Conservation (phyloP, 2,329 filamentous ascomycete genomes). For the Fusarium sp. region DNA sequence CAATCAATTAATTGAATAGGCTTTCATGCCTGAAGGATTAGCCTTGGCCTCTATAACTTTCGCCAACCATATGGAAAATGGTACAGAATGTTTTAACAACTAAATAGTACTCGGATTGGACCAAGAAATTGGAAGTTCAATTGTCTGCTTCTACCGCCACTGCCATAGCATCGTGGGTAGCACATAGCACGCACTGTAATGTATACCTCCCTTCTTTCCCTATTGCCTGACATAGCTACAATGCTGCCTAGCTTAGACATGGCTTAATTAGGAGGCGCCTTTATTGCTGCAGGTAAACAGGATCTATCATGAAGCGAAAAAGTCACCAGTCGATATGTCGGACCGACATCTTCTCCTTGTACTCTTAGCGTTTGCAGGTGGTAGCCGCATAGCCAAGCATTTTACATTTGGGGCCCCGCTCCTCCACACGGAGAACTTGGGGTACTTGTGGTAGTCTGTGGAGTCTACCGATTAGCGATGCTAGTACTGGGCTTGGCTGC, state of each 20-base stretch:
- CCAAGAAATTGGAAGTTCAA: not conserved
- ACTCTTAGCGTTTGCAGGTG: not conserved
- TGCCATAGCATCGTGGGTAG: not conserved
- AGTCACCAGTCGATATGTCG: not conserved
- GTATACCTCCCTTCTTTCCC: too few species aligned
- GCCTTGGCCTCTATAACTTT: accelerated
- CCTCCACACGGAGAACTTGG: not conserved
- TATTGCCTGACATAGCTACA: too few species aligned
- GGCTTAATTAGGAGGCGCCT: not conserved
- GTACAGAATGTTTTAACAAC: not conserved
- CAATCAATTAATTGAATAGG: too few species aligned
- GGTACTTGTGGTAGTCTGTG: not conserved
- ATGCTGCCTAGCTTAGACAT: not conserved
- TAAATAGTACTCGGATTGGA: not conserved
- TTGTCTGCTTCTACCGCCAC: not conserved
- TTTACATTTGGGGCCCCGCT: not conserved
- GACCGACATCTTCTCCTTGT: not conserved
- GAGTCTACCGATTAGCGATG: not conserved
- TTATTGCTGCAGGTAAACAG: not conserved
- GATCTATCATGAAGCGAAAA: not conserved
- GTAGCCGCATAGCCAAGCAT: not conserved
- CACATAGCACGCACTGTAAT: not conserved
- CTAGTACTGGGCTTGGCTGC: not conserved
- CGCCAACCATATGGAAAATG: accelerated
- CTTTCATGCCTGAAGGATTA: too few species aligned